These are phyloP conservation scores for Wickerhamia fluorescens DNA, from an alignment of 805 yeast genomes.

Conservation along the genomic window DNA sequence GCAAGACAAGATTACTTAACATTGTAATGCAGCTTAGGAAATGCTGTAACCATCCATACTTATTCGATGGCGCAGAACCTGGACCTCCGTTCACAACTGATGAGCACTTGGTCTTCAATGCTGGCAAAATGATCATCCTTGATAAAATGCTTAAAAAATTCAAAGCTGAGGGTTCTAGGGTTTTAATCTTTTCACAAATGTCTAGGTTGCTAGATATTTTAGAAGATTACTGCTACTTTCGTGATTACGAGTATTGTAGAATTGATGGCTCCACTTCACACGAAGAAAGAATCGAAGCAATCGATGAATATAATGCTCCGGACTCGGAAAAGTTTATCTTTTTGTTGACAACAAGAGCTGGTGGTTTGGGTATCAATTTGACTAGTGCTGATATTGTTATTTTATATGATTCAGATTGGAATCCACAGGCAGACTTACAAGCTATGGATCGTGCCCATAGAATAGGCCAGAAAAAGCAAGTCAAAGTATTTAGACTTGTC, in stretches of 20 bases:
- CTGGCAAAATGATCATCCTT: slow-evolving; percentile 85
- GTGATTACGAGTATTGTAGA: slow-evolving; percentile 82
- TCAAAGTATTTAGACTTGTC: slow-evolving; percentile 83
- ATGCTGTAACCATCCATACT: slow-evolving; percentile 95
- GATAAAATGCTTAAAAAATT: slow-evolving; percentile 75
- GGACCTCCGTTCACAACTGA: slow-evolving; percentile 97
- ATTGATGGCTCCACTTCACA: slow-evolving; percentile 93
- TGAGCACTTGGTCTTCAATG: slow-evolving; percentile 83
- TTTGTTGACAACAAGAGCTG: slow-evolving; percentile 88
- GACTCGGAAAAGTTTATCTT: slow-evolving; percentile 78
- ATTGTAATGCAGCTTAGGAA: slow-evolving; percentile 96
- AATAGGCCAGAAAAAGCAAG: slow-evolving; percentile 96
- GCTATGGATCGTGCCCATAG: slow-evolving; percentile 99
- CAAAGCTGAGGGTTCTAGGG: slow-evolving; percentile 76
- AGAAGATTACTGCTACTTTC: slow-evolving; percentile 84
- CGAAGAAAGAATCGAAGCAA: slow-evolving; percentile 86
- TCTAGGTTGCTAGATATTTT: slow-evolving; percentile 80
- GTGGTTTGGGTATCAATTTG: slow-evolving; percentile 91
- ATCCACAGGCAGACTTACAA: slow-evolving; percentile 95
- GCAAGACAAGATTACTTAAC: slow-evolving; percentile 82
- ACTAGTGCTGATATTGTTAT: slow-evolving; percentile 90
- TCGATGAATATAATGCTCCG: slow-evolving; percentile 85
- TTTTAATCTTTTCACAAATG: slow-evolving; percentile 90
- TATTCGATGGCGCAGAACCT: slow-evolving; percentile 98
- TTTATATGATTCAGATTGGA: slow-evolving; percentile 92